Evolutionary conservation across 2,329 filamentous ascomycete species (phyloP).

Genomic region (Sclerotinia trifoliorum): DNA sequence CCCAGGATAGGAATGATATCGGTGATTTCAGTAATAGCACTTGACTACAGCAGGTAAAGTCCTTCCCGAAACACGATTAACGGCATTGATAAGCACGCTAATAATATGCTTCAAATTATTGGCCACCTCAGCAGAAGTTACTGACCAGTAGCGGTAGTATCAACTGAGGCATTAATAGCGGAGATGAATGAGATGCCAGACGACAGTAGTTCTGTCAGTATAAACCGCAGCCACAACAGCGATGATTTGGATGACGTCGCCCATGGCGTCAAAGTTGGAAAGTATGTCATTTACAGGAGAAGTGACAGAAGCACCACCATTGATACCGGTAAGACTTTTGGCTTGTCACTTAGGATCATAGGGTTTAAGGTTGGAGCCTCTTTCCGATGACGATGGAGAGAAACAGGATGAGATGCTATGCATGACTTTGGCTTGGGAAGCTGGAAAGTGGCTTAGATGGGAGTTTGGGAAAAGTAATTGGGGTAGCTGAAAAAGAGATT

Average conservation of each 20-base stretch:
- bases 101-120: background rate
- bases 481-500: too few relatives aligned
- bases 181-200: background rate
- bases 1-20: background rate
- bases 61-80: background rate
- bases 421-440: background rate
- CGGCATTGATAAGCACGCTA: background rate
- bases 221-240: background rate
- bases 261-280: too few relatives aligned
- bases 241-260: background rate
- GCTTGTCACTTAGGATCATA: background rate
- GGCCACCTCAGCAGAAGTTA: background rate
- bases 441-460: background rate
- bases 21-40: background rate
- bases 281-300: background rate
- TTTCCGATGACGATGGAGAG: background rate
- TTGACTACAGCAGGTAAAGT: background rate
- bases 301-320: background rate
- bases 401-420: background rate
- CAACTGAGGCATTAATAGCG: background rate
- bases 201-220: background rate
- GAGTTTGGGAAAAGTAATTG: background rate
- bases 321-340: background rate
- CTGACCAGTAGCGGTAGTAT: background rate
- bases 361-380: background rate